Percentiles rank a stretch among this genome's conserved stretches.
phyloP scores from a whole-genome alignment of 2,329 filamentous ascomycete genomes.

The Ophiostoma sp. region DNA sequence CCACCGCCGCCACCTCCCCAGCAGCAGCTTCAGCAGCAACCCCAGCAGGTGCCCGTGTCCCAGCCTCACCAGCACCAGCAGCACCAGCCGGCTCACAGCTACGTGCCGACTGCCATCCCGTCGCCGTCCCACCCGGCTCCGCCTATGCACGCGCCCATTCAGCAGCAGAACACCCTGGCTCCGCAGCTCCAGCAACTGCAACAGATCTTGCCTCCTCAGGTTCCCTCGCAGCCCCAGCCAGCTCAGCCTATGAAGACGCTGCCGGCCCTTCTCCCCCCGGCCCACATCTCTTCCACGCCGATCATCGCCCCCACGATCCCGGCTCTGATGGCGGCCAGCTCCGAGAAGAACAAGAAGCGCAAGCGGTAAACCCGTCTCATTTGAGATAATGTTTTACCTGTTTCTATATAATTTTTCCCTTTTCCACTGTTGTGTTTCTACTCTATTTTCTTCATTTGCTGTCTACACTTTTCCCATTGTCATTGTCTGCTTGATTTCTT shows the following conservation, averaged over 20 bases:
- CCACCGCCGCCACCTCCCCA: slow-evolving; percentile 32
- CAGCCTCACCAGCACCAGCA: neutral
- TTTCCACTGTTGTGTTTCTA: slow-evolving; percentile 5
- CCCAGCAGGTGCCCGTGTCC: neutral
- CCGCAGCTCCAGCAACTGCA: slow-evolving; percentile 33
- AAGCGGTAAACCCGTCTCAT: slow-evolving; percentile 48
- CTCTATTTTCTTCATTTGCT: neutral
- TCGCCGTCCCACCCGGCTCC: slow-evolving; percentile 22
- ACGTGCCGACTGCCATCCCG: slow-evolving; percentile 18
- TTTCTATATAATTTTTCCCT: slow-evolving; percentile 1
- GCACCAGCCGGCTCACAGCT: slow-evolving; percentile 5
- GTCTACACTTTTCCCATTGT: neutral
- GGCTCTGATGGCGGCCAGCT: slow-evolving; percentile 28
- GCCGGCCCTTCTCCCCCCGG: slow-evolving; percentile 44
- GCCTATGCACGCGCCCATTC: neutral
- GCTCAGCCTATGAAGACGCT: slow-evolving; percentile 19
- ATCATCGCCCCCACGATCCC: slow-evolving; percentile 29
- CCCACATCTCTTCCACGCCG: slow-evolving; percentile 45
- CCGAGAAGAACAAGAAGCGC: slow-evolving; percentile 62
- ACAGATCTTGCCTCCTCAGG: neutral
- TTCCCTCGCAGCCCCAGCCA: slow-evolving; percentile 8
- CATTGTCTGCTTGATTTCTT: neutral
- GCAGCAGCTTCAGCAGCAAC: slow-evolving; percentile 36
- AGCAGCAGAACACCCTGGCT: neutral
- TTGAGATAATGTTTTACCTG: neutral